phyloP scores from a whole-genome alignment of 805 yeast species.

The Metschnikowia aberdeeniae region DNA sequence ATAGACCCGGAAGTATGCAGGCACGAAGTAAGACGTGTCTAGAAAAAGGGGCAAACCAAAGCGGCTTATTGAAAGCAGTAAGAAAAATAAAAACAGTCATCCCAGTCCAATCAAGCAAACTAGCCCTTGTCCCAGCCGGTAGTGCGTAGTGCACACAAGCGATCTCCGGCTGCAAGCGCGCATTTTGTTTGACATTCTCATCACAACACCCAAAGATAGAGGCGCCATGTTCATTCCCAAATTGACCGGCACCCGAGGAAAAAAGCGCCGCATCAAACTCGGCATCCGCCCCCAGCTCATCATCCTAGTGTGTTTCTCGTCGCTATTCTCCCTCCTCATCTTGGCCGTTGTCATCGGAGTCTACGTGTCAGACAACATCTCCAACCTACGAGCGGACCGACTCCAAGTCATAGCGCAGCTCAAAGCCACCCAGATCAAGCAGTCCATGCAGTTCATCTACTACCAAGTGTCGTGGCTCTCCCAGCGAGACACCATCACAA shows the following conservation, averaged over 20 bases:
- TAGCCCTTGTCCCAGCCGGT: too few relatives aligned
- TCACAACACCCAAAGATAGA: neutral
- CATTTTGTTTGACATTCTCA: neutral
- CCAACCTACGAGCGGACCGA: slow-evolving; percentile 62
- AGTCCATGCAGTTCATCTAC: slow-evolving; percentile 56
- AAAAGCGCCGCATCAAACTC: slow-evolving; percentile 34
- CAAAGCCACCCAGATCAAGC: slow-evolving; percentile 75
- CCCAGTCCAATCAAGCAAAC: too few relatives aligned
- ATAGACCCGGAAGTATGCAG: too few relatives aligned
- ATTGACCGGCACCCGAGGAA: slow-evolving; percentile 5
- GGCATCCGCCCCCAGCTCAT: slow-evolving; percentile 77
- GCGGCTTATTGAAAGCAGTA: too few relatives aligned
- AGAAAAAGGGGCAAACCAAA: too few relatives aligned
- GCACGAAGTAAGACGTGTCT: too few relatives aligned
- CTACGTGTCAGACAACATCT: slow-evolving; percentile 63
- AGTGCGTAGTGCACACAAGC: too few relatives aligned
- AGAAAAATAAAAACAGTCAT: too few relatives aligned
- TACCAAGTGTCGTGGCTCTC: slow-evolving; percentile 68
- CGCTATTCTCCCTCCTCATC: slow-evolving; percentile 64
- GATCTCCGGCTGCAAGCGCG: slow-evolving; percentile 1
- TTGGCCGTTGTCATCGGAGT: slow-evolving; percentile 71
- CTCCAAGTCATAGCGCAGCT: slow-evolving; percentile 74
- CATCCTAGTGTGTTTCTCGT: slow-evolving; percentile 62
- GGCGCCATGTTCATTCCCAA: slow-evolving; percentile 1
- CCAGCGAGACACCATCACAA: slow-evolving; percentile 55